Base-by-base conservation (phyloP, 1,284 basidiomycete species). In the Malassezia equina region DNA sequence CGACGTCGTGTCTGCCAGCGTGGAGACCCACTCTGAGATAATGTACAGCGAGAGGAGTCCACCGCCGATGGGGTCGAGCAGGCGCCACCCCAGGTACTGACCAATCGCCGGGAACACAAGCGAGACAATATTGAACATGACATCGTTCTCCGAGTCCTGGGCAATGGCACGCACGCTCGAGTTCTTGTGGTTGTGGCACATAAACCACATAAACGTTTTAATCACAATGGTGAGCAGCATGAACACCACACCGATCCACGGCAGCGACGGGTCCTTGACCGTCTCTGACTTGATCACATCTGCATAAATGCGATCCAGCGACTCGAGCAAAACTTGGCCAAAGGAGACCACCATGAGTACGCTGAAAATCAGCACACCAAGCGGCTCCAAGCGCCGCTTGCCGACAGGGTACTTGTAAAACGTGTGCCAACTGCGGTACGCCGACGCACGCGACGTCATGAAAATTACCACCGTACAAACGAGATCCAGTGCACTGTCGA, bases 221-320 rank as follows among this genome's bases (percentile, higher is more conserved):
- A 80, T 72, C 6, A 73, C 75, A 39, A 82, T 80, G 0, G 80
- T 82, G 0, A 75, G 76, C n/a, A 78, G 58, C 80, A 82, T 82
- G 15, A 75, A 71, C 0, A 61, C 63, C 21, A 75, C 63, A 6
- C 73, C 74, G 21, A 73, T 51, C 2, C 60, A 33, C 2, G 75
- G 69, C 15, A 77, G 60, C 12, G 41, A 57, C 11, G 61, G 52
- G 7, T 60, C 52, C 2, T 54, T 61, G 7, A 73, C n/a, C 67
- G 71, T 13, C 68, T 62, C 49, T 11, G 48, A 24, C 7, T 50
- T 8, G 47, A 56, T 1, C 66, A 75, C 59, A 0, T 79, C 61
- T 9, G 47, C 47, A 33, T 57, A 60, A 9, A 73, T 42, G 12
- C 71, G 61, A 24, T 63, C 51, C 9, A 60, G 33, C 7, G 66